phyloP scores from a whole-genome alignment of 441 rosid species.

The Gossypium trilobum region DNA sequence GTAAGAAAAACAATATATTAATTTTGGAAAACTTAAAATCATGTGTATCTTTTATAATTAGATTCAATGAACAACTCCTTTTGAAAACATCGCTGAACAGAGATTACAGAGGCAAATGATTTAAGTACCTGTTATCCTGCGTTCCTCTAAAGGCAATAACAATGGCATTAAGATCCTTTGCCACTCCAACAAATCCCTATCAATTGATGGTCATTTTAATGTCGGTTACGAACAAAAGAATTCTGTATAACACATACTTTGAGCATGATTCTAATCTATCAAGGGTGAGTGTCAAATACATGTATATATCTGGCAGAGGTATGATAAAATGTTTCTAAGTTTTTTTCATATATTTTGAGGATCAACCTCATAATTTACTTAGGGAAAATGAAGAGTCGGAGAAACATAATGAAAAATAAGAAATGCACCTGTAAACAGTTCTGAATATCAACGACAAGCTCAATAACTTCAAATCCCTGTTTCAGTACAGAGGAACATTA shows the following conservation, averaged over 20 bases:
- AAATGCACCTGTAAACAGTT: neutral
- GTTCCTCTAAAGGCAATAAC: conserved; percentile 5
- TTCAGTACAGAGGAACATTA: neutral
- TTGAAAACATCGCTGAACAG: neutral
- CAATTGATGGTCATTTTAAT: neutral
- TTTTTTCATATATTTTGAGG: too few relatives aligned
- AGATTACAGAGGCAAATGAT: neutral
- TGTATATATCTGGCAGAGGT: too few relatives aligned
- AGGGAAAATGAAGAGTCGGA: too few relatives aligned
- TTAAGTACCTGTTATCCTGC: neutral
- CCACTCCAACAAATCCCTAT: neutral
- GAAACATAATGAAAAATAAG: neutral
- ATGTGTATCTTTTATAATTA: neutral
- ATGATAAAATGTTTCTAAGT: too few relatives aligned
- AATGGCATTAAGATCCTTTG: neutral
- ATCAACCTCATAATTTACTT: too few relatives aligned
- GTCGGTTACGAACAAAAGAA: neutral
- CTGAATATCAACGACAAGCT: neutral
- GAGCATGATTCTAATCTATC: neutral
- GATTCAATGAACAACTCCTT: neutral
- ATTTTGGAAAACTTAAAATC: neutral
- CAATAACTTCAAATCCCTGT: neutral
- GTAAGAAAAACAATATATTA: neutral
- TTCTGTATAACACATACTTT: neutral
- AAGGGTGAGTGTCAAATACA: neutral